Conservation (phyloP, 1,139 yeast species). For the Pichia inconspicua region DNA sequence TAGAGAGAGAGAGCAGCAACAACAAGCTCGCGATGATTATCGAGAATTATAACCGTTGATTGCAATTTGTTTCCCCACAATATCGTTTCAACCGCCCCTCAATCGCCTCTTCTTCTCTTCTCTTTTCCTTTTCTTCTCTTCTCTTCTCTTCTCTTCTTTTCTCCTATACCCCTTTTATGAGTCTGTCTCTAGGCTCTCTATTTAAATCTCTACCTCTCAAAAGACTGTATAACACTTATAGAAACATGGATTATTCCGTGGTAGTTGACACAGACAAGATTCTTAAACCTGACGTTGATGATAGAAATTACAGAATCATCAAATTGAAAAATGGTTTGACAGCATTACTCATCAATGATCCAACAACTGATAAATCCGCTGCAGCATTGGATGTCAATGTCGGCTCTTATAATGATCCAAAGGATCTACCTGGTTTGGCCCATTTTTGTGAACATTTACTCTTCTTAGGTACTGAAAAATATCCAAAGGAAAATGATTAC, state of each 20-base stretch:
- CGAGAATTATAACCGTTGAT: too few species aligned
- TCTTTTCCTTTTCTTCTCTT: too few species aligned
- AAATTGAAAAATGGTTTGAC: conserved; percentile 60
- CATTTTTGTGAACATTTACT: conserved; percentile 94
- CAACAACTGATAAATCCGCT: conserved; percentile 82
- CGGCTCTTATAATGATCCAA: conserved; percentile 80
- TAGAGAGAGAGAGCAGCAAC: too few species aligned
- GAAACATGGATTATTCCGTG: conserved; percentile 3
- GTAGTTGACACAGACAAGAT: conserved; percentile 25
- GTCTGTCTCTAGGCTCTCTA: neutral
- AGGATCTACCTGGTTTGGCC: conserved; percentile 74
- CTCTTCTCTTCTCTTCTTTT: neutral
- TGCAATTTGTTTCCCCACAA: too few species aligned
- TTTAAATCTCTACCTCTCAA: neutral
- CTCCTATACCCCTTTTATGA: neutral
- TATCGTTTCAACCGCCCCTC: too few species aligned
- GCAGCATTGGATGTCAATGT: conserved; percentile 90
- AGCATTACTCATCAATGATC: conserved; percentile 74
- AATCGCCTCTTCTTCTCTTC: too few species aligned
- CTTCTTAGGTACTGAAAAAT: conserved; percentile 94
- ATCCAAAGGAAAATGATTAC: conserved; percentile 88
- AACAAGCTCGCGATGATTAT: too few species aligned
- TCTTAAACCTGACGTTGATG: conserved; percentile 63
- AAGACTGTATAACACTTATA: neutral
- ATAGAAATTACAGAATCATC: conserved; percentile 63